A percentile compares a stretch with the other conserved stretches of the same genome.
phyloP scores from a whole-genome alignment of 2,329 filamentous ascomycete species.

The Cordyceps fumosorosea region DNA sequence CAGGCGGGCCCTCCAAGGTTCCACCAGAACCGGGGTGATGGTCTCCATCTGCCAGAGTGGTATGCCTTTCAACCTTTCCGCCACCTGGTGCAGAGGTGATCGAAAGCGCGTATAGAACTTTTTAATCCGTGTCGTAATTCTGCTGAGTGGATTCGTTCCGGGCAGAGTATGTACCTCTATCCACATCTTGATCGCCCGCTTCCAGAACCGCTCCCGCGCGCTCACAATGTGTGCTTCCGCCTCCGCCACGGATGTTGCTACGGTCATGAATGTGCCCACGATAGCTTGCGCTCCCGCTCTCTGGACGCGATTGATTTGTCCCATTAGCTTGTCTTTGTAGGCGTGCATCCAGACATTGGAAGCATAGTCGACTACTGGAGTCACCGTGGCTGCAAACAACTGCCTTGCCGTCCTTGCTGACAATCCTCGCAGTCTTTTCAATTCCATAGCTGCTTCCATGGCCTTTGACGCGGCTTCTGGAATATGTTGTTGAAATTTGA shows the following conservation, averaged over 20 bases:
- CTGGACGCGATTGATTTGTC: background rate
- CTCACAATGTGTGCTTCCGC: too few relatives aligned
- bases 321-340: conserved; percentile 10
- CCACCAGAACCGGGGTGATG: background rate
- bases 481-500: conserved; percentile 15
- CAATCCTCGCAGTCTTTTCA: background rate
- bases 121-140: background rate
- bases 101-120: background rate
- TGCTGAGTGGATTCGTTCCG: too few relatives aligned
- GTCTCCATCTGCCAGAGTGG: background rate
- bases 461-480: background rate
- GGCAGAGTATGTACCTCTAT: too few relatives aligned
- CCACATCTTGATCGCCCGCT: too few relatives aligned
- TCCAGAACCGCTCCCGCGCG: too few relatives aligned
- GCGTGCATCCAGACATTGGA: conserved; percentile 20
- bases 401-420: background rate
- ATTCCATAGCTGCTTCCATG: background rate
- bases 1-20: background rate
- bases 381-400: conserved; percentile 17
- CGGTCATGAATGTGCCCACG: too few relatives aligned
- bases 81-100: background rate
- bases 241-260: too few relatives aligned
- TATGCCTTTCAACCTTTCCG: background rate
- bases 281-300: background rate
- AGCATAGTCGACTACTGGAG: conserved; percentile 20